These are phyloP conservation scores for Dalbergia oliveri DNA, from an alignment of 306 rosid genomes.

Conservation along the genomic window DNA sequence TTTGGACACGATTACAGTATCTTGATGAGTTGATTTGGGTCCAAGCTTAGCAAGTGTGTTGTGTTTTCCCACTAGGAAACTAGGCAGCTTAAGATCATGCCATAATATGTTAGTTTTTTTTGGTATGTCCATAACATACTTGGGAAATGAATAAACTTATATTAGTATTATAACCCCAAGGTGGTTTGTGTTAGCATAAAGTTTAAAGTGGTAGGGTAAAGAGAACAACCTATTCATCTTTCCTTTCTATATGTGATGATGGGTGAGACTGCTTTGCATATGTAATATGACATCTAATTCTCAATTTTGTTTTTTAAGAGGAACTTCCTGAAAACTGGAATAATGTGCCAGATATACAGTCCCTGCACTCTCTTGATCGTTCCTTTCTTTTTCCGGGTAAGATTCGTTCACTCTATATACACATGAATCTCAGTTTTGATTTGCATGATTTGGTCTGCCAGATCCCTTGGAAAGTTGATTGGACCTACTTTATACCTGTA, in stretches of 20 bases:
- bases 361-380: conserved; percentile 75
- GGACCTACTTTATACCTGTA: conserved; percentile 51
- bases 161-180: neutral
- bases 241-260: conserved; percentile 12
- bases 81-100: neutral
- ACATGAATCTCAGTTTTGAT: conserved; percentile 39
- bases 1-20: neutral
- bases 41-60: neutral
- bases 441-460: conserved; percentile 33
- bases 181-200: conserved; percentile 11
- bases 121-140: neutral
- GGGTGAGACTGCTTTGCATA: conserved; percentile 35
- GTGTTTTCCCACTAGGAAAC: neutral
- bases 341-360: conserved; percentile 70
- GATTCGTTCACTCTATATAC: conserved; percentile 41
- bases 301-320: conserved; percentile 58
- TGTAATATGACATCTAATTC: conserved; percentile 42
- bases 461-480: conserved; percentile 21
- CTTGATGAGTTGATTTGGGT: neutral
- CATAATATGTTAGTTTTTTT: neutral
- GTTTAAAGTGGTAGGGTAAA: conserved; percentile 6
- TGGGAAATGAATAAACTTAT: neutral
- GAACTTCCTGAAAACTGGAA: conserved; percentile 85
- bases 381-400: conserved; percentile 96
- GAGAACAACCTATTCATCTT: neutral